phyloP scores from a whole-genome alignment of 2,329 filamentous ascomycete species.

The Rugonectria rugulosa region DNA sequence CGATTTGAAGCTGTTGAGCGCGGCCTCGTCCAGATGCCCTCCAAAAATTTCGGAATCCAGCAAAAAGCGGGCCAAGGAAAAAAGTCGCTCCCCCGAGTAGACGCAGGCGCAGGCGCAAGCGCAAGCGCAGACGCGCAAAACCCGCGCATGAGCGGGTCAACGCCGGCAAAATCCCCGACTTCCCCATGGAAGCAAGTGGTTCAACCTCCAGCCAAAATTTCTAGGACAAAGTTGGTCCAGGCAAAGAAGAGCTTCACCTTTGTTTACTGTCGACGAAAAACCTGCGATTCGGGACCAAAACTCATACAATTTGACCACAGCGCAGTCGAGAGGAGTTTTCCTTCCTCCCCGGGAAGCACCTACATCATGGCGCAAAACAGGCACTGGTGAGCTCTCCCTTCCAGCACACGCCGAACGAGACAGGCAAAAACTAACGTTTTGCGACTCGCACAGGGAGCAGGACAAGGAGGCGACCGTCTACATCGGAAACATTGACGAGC shows the following conservation, averaged over 20 bases:
- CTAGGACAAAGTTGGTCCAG: constrained; percentile 22
- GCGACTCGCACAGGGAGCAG: constrained; percentile 74
- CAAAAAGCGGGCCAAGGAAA: constrained; percentile 31
- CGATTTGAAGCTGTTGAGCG: constrained; percentile 26
- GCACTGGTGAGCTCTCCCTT: constrained; percentile 69
- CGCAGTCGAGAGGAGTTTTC: constrained; percentile 1
- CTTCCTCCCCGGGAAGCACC: constrained; percentile 28
- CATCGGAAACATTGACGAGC: constrained; percentile 97
- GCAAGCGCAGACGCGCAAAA: constrained; percentile 44
- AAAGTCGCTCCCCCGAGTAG: constrained; percentile 34
- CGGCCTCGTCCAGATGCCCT: constrained; percentile 26
- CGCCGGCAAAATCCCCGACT: constrained; percentile 36
- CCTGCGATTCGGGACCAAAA: neutral
- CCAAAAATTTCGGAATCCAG: constrained; percentile 37
- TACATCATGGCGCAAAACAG: constrained; percentile 70
- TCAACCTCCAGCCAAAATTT: constrained; percentile 38
- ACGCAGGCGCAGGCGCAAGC: neutral
- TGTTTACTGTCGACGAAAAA: constrained; percentile 6
- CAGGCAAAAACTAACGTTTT: constrained; percentile 25
- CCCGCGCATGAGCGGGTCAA: constrained; percentile 36
- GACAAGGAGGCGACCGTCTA: constrained; percentile 99
- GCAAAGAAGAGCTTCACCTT: constrained; percentile 20
- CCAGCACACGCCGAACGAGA: neutral
- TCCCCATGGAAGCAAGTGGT: constrained; percentile 20
- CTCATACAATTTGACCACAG: neutral